Evolutionary conservation across 768 basidiomycete genomes (phyloP).

Genomic region (Russula vinacea): DNA sequence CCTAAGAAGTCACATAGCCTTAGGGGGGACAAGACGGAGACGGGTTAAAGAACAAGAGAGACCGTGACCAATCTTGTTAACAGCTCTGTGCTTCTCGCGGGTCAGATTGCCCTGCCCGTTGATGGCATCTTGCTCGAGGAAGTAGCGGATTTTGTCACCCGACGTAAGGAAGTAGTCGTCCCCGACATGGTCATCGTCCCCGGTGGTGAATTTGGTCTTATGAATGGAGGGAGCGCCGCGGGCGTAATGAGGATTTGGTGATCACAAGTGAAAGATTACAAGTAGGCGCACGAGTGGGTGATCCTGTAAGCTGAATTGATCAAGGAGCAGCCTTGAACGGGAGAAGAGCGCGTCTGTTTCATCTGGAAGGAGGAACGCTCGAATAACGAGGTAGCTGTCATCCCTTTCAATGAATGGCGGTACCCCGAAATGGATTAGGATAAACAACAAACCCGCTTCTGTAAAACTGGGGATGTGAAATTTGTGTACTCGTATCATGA

Average conservation of each 20-base stretch:
- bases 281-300: constrained; percentile 68
- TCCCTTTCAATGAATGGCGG: background rate
- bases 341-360: constrained; percentile 60
- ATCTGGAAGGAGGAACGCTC: constrained; percentile 59
- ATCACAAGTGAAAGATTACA: background rate
- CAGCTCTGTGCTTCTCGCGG: constrained; percentile 66
- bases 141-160: constrained; percentile 93
- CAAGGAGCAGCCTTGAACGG: constrained; percentile 71
- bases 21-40: background rate
- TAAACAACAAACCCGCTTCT: constrained; percentile 52
- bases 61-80: constrained; percentile 97
- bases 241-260: constrained; percentile 5
- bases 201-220: constrained; percentile 92
- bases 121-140: constrained; percentile 88
- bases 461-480: constrained; percentile 45
- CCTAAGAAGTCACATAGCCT: constrained; percentile 42
- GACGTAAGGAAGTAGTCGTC: constrained; percentile 92
- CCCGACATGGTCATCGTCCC: constrained; percentile 72
- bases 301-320: constrained; percentile 69
- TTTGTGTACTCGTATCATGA: background rate
- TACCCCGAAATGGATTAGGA: too few relatives aligned
- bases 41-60: background rate
- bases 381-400: constrained; percentile 73
- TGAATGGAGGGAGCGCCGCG: constrained; percentile 35
- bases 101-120: constrained; percentile 65